A percentile compares a stretch with the other conserved stretches of the same genome.
Evolutionary conservation across 192 early-diverging fungal genomes (phyloP).

Genomic region (Funneliformis mosseae): DNA sequence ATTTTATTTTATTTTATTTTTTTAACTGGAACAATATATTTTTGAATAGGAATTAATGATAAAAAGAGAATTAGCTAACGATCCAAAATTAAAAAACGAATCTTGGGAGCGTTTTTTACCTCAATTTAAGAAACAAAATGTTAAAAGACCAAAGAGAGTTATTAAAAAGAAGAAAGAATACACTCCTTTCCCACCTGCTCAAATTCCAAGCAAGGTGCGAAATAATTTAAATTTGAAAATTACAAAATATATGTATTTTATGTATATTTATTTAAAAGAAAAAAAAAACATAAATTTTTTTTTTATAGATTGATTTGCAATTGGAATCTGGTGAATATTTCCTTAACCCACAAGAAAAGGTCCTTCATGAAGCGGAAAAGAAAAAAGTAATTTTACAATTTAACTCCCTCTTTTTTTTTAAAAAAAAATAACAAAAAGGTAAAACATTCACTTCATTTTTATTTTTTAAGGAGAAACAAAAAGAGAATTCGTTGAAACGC

Average conservation of each 20-base stretch:
- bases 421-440: too few species aligned
- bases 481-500: slow-evolving; percentile 67
- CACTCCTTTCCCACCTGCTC: slow-evolving; percentile 90
- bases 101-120: slow-evolving; percentile 98
- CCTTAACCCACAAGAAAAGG: slow-evolving; percentile 72
- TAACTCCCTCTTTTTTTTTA: background rate
- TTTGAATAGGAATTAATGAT: slow-evolving; percentile 91
- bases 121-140: slow-evolving; percentile 92
- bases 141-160: slow-evolving; percentile 55
- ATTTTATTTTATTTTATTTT: background rate
- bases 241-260: background rate
- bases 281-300: background rate
- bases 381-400: slow-evolving; percentile 57
- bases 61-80: slow-evolving; percentile 95
- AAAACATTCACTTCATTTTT: background rate
- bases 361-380: slow-evolving; percentile 64
- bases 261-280: background rate
- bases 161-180: slow-evolving; percentile 76
- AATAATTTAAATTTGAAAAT: background rate
- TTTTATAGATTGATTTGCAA: slow-evolving; percentile 73
- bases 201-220: slow-evolving; percentile 67
- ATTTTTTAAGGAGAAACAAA: slow-evolving; percentile 56
- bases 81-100: slow-evolving; percentile 89
- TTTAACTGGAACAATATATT: background rate
- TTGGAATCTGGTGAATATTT: slow-evolving; percentile 98